Conservation (phyloP, 2,329 filamentous ascomycete species). For the Aspergillus fructus region DNA sequence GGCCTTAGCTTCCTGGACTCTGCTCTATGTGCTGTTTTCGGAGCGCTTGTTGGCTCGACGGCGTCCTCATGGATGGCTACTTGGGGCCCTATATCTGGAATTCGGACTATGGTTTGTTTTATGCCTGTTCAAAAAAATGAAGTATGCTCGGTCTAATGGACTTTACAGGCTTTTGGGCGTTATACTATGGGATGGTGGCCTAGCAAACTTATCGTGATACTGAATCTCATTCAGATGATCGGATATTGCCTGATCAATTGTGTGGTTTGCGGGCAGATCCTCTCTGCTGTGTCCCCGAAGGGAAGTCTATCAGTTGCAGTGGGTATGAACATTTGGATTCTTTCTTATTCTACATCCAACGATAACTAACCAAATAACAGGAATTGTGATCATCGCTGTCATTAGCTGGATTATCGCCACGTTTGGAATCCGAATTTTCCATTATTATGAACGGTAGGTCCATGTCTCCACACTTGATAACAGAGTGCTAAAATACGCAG, state of each 20-base stretch:
- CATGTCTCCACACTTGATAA: background rate
- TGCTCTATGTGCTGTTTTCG: conserved; percentile 57
- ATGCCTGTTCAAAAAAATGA: background rate
- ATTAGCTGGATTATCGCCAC: conserved; percentile 65
- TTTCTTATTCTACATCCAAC: too few relatives aligned
- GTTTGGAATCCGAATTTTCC: conserved; percentile 67
- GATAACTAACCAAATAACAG: conserved; percentile 20
- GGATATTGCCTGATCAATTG: conserved; percentile 64
- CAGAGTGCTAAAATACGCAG: conserved; percentile 29
- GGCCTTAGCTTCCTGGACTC: conserved; percentile 59
- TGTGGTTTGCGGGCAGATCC: conserved; percentile 66
- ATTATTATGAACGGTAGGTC: conserved; percentile 62
- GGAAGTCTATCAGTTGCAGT: conserved; percentile 63
- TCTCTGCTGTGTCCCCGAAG: conserved; percentile 62
- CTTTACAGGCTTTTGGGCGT: conserved; percentile 52
- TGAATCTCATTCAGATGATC: conserved; percentile 63
- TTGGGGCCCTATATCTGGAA: conserved; percentile 61
- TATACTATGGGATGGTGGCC: conserved; percentile 68
- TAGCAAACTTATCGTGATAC: conserved; percentile 60
- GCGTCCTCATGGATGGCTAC: conserved; percentile 61
- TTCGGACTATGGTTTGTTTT: conserved; percentile 56
- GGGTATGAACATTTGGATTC: conserved; percentile 38
- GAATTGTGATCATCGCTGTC: conserved; percentile 62
- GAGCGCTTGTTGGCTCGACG: conserved; percentile 55
- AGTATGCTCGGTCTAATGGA: conserved; percentile 9